Base-by-base conservation (phyloP, 352 stramenopile species). In the Pythium sp. region DNA sequence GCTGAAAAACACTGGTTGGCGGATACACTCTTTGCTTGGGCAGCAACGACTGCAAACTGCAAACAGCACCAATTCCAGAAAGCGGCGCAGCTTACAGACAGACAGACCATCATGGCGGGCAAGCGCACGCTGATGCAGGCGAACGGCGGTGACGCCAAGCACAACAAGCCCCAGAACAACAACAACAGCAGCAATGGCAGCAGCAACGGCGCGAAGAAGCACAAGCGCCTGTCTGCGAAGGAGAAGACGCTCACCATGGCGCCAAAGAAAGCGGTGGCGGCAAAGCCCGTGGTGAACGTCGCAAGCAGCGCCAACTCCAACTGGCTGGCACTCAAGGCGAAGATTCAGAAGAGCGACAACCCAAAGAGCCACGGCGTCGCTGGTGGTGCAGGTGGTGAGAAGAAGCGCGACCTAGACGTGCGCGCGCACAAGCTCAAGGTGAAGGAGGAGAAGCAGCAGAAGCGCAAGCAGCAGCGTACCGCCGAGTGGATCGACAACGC, bases 401-500 rank as follows among this genome's bases (percentile, higher is more conserved):
- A 80, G 69, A 82, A 82, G 69, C 68, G 72, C 32, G 73, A 79
- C 30, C 65, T 80, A 24, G 76, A 82, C 54, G 71, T 80, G 38
- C 64, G 72, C 28, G 67, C 67, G 41, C 68, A 80, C 66, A 82
- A 86, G 54, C 65, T 82, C 56, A 81, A 82, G 22, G 60, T 68
- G 18, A 87, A 84, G 56, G 74, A 85, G 51, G 72, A 77, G 28
- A 83, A 89, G 58, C 72, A 86, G 54, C 53, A 64, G 56, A 77
- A 80, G 70, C 76, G 83, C 57, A 74, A 81, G 66, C 74, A 90
- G 68, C 55, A 63, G 32, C 81, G 82, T 51, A 82, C 77, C 8
- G 79, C 80, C 62, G 72, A 91, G 64, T 93, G 86, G 87, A 90
- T 96, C 68, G 84, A 94, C 75, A 91, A 91, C 68, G 71, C 69